A percentile compares a stretch with the other conserved stretches of the same genome.
These are phyloP conservation scores for Phallus indusiatus DNA, from an alignment of 768 basidiomycete genomes.

Conservation along the genomic window DNA sequence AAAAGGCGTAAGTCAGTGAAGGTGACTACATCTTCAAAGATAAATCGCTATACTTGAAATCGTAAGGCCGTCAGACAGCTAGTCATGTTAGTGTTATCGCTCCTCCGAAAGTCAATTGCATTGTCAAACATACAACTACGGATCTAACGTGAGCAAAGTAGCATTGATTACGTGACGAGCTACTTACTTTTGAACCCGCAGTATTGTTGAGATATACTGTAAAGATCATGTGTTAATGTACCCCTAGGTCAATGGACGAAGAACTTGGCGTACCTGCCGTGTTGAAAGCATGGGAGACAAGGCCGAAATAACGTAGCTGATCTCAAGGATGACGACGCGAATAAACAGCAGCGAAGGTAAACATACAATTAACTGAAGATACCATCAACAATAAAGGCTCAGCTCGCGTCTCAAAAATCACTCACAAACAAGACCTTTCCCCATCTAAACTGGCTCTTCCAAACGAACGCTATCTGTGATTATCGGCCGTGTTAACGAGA, in stretches of 20 bases:
- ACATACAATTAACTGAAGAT: background rate
- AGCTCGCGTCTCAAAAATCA: background rate
- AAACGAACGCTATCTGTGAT: conserved; percentile 1
- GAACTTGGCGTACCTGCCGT: background rate
- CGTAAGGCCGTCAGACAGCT: background rate
- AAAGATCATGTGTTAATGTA: background rate
- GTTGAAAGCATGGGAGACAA: conserved; percentile 1
- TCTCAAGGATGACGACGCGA: background rate
- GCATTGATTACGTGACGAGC: background rate
- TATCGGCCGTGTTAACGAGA: background rate
- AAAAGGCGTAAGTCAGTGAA: background rate
- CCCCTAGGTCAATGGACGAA: background rate
- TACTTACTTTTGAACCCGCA: background rate
- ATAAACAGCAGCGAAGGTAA: background rate
- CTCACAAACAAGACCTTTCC: conserved; percentile 4
- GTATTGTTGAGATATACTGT: conserved; percentile 5
- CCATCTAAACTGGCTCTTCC: conserved; percentile 4
- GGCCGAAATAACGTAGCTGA: background rate
- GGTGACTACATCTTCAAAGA: background rate
- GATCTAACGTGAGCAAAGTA: background rate
- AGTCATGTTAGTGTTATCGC: background rate
- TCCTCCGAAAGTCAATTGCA: background rate
- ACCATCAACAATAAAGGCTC: background rate
- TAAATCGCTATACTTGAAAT: background rate
- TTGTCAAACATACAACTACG: background rate